Evolutionary conservation across 768 basidiomycete genomes (phyloP), one percentile per base, ranked within the genome.

Genomic region (Kwoniella bestiolae): DNA sequence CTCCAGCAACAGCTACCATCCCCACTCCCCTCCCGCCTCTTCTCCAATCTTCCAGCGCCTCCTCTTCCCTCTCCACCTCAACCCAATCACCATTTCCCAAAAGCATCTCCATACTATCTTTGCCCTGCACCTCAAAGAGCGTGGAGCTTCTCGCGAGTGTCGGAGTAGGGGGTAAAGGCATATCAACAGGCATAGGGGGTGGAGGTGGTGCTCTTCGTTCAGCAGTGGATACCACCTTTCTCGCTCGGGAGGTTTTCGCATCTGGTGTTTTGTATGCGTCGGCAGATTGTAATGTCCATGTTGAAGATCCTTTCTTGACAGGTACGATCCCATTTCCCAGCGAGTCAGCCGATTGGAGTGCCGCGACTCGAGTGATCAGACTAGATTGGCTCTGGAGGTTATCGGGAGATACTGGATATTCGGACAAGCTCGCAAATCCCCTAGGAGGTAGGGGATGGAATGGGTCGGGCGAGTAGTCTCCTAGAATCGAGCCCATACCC

Each of bases 111-210:
- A 63, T 68, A 34, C 63, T 68, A 9, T 68, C 74, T 50, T 78
- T 75, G 1, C 50, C 58, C 23, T 62, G 50, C 26, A 47, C 31
- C 34, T 63, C 70, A 25, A 63, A 69, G 11, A 66, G 25, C 18
- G 68, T 72, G 31, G 67, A 63, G 28, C 67, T 63, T 35, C 70
- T n/a, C 6, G 66, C 53, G 1, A 53, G 34, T 3, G 68, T 73
- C 0, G 76, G 76, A 3, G 76, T 78, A 4, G 76, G 76, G 1
- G 76, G 76, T 1, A 78, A 56, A 12, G 76, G 76, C 68, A 78
- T 68, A 38, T 56, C 61, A 5, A 58, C 51, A 0, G 76, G 76
- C 56, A 78, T 66, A 1, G 76, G 76, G 1, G 74, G 76, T 3
- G 76, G 76, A 1, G 74, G 76, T 6, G 76, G 72, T 9, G 76